A percentile compares a stretch with the other conserved stretches of the same genome.
Conservation (phyloP, 345 rosid genomes). For the Clarkia xantiana region DNA sequence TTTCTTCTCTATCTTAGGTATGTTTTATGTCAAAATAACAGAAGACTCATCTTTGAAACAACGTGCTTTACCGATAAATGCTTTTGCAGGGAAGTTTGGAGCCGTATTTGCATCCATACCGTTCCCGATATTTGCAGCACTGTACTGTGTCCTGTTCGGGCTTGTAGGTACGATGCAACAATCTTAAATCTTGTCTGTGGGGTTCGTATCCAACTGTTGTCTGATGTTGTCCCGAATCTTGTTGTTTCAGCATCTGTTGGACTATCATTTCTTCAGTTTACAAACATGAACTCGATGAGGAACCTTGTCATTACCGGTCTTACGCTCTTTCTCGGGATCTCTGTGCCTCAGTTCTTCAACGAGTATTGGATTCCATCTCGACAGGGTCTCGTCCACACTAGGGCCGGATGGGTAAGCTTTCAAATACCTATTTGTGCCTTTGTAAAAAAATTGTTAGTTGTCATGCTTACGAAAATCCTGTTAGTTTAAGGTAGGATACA, state of each 20-base stretch:
- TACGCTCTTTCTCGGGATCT: slow-evolving; percentile 73
- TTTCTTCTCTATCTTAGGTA: slow-evolving; percentile 76
- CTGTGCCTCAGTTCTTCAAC: slow-evolving; percentile 67
- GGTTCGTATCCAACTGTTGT: neutral
- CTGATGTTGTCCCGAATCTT: slow-evolving; percentile 25
- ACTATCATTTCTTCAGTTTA: slow-evolving; percentile 88
- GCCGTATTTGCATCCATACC: slow-evolving; percentile 98
- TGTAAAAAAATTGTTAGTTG: neutral
- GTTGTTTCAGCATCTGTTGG: slow-evolving; percentile 65
- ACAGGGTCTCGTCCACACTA: slow-evolving; percentile 66
- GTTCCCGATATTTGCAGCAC: slow-evolving; percentile 73
- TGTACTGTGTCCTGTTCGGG: slow-evolving; percentile 79
- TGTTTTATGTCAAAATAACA: too few species aligned
- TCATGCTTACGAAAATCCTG: too few species aligned
- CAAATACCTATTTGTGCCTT: slow-evolving; percentile 40
- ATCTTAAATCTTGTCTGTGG: slow-evolving; percentile 20
- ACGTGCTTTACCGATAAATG: too few species aligned
- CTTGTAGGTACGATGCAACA: slow-evolving; percentile 48
- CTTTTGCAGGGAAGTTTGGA: slow-evolving; percentile 72
- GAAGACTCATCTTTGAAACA: too few species aligned
- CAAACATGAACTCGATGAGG: slow-evolving; percentile 93
- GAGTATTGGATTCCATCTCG: slow-evolving; percentile 47
- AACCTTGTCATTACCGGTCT: slow-evolving; percentile 73
- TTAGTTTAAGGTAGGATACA: too few species aligned
- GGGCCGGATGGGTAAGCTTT: slow-evolving; percentile 63